These are phyloP conservation scores for Brachypodium distachyon DNA, from an alignment of 202 grass and related monocot species.

Conservation along the genomic window DNA sequence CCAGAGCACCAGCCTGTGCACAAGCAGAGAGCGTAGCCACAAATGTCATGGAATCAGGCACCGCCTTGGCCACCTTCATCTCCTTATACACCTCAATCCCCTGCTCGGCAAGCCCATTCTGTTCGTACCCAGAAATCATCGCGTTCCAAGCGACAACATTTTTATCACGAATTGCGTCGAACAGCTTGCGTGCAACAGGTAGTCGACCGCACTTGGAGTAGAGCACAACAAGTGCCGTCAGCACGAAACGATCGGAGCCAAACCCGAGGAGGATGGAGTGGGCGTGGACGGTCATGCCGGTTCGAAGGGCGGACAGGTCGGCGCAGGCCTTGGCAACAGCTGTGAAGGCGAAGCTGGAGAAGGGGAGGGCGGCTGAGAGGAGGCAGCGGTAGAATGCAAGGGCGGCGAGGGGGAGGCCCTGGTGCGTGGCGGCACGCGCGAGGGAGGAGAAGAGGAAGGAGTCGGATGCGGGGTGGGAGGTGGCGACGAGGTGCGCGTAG, in stretches of 20 bases:
- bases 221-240: slow-evolving; percentile 35
- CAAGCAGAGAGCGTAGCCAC: slow-evolving; percentile 57
- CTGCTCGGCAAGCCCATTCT: slow-evolving; percentile 37
- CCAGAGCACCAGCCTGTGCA: slow-evolving; percentile 42
- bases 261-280: slow-evolving; percentile 36
- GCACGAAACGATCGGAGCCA: slow-evolving; percentile 46
- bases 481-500: slow-evolving; percentile 37
- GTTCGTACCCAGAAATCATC: slow-evolving; percentile 65
- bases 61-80: slow-evolving; percentile 33
- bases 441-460: slow-evolving; percentile 54
- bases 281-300: slow-evolving; percentile 31
- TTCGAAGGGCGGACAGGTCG: slow-evolving; percentile 35
- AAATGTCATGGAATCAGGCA: slow-evolving; percentile 47
- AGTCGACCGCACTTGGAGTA: slow-evolving; percentile 45
- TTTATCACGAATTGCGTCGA: slow-evolving; percentile 42
- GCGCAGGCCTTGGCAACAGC: slow-evolving; percentile 46
- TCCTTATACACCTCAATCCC: slow-evolving; percentile 34
- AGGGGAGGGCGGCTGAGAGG: slow-evolving; percentile 28
- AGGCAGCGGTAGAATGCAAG: slow-evolving; percentile 45
- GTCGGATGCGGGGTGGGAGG: slow-evolving; percentile 27
- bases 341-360: slow-evolving; percentile 56
- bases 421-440: slow-evolving; percentile 17
- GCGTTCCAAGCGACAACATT: slow-evolving; percentile 60
- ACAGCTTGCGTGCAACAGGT: slow-evolving; percentile 32
- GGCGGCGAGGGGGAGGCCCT: slow-evolving; percentile 17